A percentile compares a stretch with the other conserved stretches of the same genome.
Evolutionary conservation across 805 yeast genomes (phyloP).

Genomic region (Zygosaccharomyces pseudorouxii): DNA sequence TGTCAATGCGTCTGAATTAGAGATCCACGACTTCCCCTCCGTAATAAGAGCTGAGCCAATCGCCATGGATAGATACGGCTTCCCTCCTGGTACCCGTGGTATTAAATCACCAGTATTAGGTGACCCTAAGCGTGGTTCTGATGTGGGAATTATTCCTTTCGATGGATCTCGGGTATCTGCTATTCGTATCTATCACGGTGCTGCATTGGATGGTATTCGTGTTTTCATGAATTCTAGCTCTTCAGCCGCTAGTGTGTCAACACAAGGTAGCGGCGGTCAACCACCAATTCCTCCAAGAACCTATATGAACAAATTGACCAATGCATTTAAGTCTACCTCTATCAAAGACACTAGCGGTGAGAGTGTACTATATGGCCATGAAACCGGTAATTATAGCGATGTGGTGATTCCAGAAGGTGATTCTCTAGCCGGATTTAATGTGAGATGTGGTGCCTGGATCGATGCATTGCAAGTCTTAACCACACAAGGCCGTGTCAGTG

Average conservation of each 20-base stretch:
- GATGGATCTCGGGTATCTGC: constrained; percentile 37
- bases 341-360: constrained; percentile 10
- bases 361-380: constrained; percentile 46
- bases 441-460: constrained; percentile 82
- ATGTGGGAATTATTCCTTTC: constrained; percentile 28
- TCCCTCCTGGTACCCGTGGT: constrained; percentile 20
- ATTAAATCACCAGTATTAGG: constrained; percentile 31
- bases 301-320: constrained; percentile 34
- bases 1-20: constrained; percentile 55
- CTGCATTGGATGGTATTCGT: constrained; percentile 77
- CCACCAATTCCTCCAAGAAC: constrained; percentile 49
- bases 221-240: constrained; percentile 36
- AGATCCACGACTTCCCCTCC: constrained; percentile 45
- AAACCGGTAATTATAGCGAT: constrained; percentile 50
- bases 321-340: constrained; percentile 21
- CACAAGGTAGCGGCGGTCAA: constrained; percentile 12
- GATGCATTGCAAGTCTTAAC: constrained; percentile 80
- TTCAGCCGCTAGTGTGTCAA: constrained; percentile 7
- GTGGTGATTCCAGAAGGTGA: constrained; percentile 57
- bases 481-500: constrained; percentile 47
- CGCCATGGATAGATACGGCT: constrained; percentile 30
- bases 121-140: constrained; percentile 26
- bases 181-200: constrained; percentile 67
- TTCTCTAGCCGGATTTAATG: constrained; percentile 49
- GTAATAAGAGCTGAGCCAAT: constrained; percentile 17